phyloP scores from a whole-genome alignment of 2,329 filamentous ascomycete species.

The Monosporascus sp. region DNA sequence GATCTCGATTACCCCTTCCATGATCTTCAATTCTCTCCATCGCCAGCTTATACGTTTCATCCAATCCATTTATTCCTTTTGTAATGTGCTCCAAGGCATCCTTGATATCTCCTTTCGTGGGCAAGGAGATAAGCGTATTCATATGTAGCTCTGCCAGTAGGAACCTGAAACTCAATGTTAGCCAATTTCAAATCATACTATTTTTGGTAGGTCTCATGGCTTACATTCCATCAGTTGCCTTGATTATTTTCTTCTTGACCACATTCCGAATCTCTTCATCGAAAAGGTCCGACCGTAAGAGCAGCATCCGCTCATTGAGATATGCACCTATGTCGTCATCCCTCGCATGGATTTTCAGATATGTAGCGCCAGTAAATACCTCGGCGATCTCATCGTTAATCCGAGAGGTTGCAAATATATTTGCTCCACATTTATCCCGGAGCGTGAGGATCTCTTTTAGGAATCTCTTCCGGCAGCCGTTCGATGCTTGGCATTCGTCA shows the following conservation, averaged over 20 bases:
- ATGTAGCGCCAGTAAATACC: constrained; percentile 1
- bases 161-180: constrained; percentile 21
- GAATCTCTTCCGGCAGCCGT: constrained; percentile 3
- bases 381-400: constrained; percentile 10
- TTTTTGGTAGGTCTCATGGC: constrained; percentile 3
- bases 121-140: constrained; percentile 25
- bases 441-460: constrained; percentile 7
- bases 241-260: constrained; percentile 12
- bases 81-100: constrained; percentile 24
- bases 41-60: constrained; percentile 33
- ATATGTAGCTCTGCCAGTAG: constrained; percentile 31
- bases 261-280: constrained; percentile 11
- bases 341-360: constrained; percentile 26
- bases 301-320: constrained; percentile 16
- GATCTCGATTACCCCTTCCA: constrained; percentile 13
- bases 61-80: constrained; percentile 24
- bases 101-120: constrained; percentile 25
- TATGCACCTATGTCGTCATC: constrained; percentile 24
- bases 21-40: constrained; percentile 38
- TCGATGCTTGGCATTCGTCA: constrained; percentile 10
- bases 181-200: constrained; percentile 5
- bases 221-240: constrained; percentile 25
- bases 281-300: constrained; percentile 10
- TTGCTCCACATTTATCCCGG: constrained; percentile 1
- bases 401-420: constrained; percentile 14